Conservation (phyloP, 371 early-diverging fungal species). For the Sanchytrium tribonematis region DNA sequence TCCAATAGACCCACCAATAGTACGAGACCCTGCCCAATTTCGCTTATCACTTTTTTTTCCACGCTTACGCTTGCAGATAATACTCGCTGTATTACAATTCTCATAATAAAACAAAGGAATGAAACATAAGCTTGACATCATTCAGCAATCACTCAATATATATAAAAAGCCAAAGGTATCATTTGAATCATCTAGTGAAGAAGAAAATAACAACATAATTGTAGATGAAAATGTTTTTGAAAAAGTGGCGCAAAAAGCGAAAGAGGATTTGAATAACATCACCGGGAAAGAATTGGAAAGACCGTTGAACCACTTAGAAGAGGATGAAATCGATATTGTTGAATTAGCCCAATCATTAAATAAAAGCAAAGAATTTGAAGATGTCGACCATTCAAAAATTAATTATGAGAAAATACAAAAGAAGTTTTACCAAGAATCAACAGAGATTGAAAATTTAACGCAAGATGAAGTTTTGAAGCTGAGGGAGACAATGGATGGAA, state of each 20-base stretch:
- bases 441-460: slow-evolving; percentile 51
- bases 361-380: slow-evolving; percentile 1
- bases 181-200: not conserved
- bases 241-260: not conserved
- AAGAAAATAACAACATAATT: not conserved
- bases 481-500: slow-evolving; percentile 61
- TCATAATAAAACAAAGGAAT: too few relatives aligned
- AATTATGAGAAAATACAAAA: slow-evolving; percentile 56
- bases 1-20: slow-evolving; percentile 39
- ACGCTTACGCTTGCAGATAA: too few relatives aligned
- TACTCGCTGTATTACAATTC: too few relatives aligned
- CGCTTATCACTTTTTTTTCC: slow-evolving; percentile 32
- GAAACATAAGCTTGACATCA: too few relatives aligned
- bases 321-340: not conserved
- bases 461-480: slow-evolving; percentile 50
- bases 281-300: not conserved
- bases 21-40: slow-evolving; percentile 40
- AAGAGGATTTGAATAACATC: not conserved
- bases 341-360: not conserved
- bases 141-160: too few relatives aligned
- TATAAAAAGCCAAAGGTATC: not conserved
- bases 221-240: not conserved
- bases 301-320: not conserved
- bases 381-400: slow-evolving; percentile 36
- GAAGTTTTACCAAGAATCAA: slow-evolving; percentile 84